Evolutionary conservation across 345 rosid genomes (phyloP), one percentile per base, ranked within the genome.

Genomic region (Populus euphratica): DNA sequence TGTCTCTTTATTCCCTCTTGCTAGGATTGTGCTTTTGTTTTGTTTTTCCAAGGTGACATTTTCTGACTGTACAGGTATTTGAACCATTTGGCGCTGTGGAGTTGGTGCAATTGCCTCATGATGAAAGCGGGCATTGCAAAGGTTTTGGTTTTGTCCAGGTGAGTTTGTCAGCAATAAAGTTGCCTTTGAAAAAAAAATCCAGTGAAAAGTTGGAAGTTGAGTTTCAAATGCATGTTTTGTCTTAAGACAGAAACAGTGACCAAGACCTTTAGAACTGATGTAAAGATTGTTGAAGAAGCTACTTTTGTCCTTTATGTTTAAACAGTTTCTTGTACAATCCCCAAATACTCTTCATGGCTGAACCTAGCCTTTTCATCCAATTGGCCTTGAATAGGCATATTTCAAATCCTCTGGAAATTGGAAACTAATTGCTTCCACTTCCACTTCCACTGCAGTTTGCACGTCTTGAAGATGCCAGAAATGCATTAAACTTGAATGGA

Each of bases 141-240:
- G 99, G 99, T 76, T 93, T 90, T 88, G 99, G 97, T 70, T 96
- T 93, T 85, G 92, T 96, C 78, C 99, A 92, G 98, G 99, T 90
- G 73, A 72, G 91, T 85, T 68, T 21, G 6, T 63, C 21, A 20
- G 38, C 52, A 9, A 50, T 18, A 36, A 49, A 59, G 25, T 3
- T 59, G 27, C 25, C 23, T 59, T 10, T 23, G 64, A 38, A 23
- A 38, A 38, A 59, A 36, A 50, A 67, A 21, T 66, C 16, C 23
- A 69, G 29, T 36, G 49, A 54, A 35, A 35, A 9, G 2, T 41
- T 43, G 16, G 4, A 25, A 25, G 56, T 16, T 17, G 23, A 50
- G 56, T 31, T 54, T 9, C 44, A 18, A 7, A 25, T 64, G 13
- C 43, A 47, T 49, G 25, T 3, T 35, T 9, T 68, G 52, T 31